Evolutionary conservation across 2,329 filamentous ascomycete genomes (phyloP), one percentile per base, ranked within the genome.

Genomic region (Talaromyces sp.): DNA sequence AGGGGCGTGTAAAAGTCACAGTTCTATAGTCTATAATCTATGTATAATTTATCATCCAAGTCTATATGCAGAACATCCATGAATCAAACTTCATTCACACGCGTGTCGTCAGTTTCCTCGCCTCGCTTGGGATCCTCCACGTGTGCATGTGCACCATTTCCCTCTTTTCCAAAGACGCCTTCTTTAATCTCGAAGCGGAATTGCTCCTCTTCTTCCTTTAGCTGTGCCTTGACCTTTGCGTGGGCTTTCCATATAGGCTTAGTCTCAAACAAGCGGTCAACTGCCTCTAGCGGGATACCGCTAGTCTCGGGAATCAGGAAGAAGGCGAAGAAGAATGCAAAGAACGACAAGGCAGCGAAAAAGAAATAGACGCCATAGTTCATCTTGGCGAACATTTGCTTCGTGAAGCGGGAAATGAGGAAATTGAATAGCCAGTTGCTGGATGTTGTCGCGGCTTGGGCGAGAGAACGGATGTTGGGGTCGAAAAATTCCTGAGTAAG

Each of bases 321-420:
- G 43, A 25, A 47, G 11, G 43, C 43, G 13, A 25, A 25, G 19
- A 47, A 47, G 19, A 47, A 47, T 3, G 85, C 85, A 10, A 83
- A 66, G 13, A 89, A 74, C 82, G 89, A 89, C 56, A 89, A 79
- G 0, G 83, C 80, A 1, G 86, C 87, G 68, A 90, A 90, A 81
- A 90, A 89, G 70, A 90, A 86, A 75, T 89, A 90, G 0, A 89
- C 87, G 27, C 87, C 88, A 69, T 85, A 89, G n/a, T 79, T 67
- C 77, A 80, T 79, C 5, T 63, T 67, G 6, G 70, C 70, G 65
- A 80, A 78, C 78, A 80, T 79, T 65, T 79, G 77, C 64, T 77
- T 73, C 15, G 77, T 79, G 68, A 75, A 73, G 39, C 74, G 69
- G n/a, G 73, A 73, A 57, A 79, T 66, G 49, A 74, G 70, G 70